Evolutionary conservation across 305 asterid genomes (phyloP).

Genomic region (Solanum chacoense): DNA sequence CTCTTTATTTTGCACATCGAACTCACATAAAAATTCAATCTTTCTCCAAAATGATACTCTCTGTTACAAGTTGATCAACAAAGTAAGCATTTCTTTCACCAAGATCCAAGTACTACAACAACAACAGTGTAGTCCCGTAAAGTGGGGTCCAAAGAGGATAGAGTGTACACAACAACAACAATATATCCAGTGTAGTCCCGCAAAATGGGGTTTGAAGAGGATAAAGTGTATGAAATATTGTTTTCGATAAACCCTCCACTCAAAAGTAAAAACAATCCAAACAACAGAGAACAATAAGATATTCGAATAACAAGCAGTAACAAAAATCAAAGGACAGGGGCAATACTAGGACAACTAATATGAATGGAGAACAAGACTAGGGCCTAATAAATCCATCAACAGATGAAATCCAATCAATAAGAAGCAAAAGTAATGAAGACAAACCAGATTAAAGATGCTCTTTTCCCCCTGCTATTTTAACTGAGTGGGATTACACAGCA

Average conservation of each 20-base stretch:
- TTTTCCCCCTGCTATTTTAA: not conserved
- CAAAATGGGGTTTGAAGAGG: no score
- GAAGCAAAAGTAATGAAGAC: not conserved
- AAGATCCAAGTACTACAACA: not conserved
- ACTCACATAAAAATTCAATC: not conserved
- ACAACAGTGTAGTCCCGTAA: not conserved
- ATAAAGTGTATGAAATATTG: no score
- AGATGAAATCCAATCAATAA: not conserved
- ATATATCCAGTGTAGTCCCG: no score
- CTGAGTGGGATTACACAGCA: not conserved
- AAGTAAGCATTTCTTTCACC: not conserved
- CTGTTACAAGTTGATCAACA: not conserved
- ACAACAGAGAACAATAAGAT: no score
- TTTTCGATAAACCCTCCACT: no score
- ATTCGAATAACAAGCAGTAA: not conserved
- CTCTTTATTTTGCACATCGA: not conserved
- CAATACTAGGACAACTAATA: not conserved
- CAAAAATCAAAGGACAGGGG: not conserved
- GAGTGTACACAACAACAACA: no score
- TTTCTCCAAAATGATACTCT: not conserved
- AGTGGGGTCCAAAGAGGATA: rapidly evolving
- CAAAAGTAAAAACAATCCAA: no score
- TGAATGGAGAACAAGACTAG: not conserved
- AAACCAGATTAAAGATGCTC: not conserved
- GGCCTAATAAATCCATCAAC: not conserved